phyloP scores from a whole-genome alignment of 1,139 yeast species.

The Lodderomyces oxycetoniae region DNA sequence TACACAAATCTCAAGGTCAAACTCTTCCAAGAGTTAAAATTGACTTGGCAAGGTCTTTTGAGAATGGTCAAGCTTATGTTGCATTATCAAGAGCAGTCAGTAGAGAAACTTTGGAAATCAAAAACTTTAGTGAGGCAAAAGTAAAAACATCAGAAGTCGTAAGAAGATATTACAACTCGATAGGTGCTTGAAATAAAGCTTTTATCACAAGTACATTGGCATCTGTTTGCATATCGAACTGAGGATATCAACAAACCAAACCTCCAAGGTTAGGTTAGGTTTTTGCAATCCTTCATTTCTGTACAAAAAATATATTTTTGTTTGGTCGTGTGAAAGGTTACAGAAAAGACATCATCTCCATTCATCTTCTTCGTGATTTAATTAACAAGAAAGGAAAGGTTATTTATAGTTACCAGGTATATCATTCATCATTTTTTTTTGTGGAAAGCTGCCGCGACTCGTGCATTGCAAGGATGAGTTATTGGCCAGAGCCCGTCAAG shows the following conservation, averaged over 20 bases:
- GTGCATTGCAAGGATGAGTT: too few relatives aligned
- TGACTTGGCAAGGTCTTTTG: slow-evolving; percentile 72
- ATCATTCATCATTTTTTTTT: too few relatives aligned
- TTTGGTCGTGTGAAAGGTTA: too few relatives aligned
- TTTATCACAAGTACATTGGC: too few relatives aligned
- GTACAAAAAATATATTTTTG: not conserved
- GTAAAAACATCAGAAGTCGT: slow-evolving; percentile 11
- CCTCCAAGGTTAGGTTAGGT: too few relatives aligned
- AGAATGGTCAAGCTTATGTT: slow-evolving; percentile 92
- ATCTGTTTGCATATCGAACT: too few relatives aligned
- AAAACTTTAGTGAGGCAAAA: slow-evolving; percentile 47
- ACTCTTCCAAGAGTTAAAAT: slow-evolving; percentile 79
- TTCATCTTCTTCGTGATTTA: too few relatives aligned
- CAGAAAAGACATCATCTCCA: too few relatives aligned
- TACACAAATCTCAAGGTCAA: slow-evolving; percentile 97
- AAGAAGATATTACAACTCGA: slow-evolving; percentile 7
- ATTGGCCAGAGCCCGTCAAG: slow-evolving; percentile 26
- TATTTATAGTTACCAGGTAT: too few relatives aligned
- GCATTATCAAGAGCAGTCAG: slow-evolving; percentile 84
- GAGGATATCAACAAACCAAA: too few relatives aligned
- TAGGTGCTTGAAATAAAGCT: not conserved
- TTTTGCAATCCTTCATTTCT: not conserved
- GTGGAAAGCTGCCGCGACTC: too few relatives aligned
- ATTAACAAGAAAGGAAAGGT: too few relatives aligned
- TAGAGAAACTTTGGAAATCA: slow-evolving; percentile 71